phyloP scores from a whole-genome alignment of 169 alveolate species.

The Plasmodium coatneyi region DNA sequence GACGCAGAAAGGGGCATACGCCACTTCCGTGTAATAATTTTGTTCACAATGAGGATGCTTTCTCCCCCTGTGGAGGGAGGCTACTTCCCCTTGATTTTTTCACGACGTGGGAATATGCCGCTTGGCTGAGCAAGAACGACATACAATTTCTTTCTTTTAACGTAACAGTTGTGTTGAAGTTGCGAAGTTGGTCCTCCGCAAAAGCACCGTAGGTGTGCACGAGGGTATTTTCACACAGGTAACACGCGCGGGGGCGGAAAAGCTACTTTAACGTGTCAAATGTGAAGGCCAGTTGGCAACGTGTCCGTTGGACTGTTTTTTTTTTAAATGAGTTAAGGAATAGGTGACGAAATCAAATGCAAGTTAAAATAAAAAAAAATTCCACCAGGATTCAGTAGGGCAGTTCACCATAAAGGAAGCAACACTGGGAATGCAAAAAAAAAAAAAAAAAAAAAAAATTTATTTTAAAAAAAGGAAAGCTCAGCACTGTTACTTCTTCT shows the following conservation, averaged over 20 bases:
- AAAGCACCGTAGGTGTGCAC: background rate
- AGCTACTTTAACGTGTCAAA: background rate
- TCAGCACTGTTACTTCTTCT: background rate
- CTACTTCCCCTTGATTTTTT: background rate
- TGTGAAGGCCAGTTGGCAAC: background rate
- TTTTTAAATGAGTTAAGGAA: background rate
- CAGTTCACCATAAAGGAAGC: background rate
- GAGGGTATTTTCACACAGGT: background rate
- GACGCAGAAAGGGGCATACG: background rate
- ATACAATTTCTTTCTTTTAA: background rate
- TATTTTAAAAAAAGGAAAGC: background rate
- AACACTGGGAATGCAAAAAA: background rate
- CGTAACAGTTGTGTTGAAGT: background rate
- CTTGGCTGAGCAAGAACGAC: background rate
- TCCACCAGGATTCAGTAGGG: background rate
- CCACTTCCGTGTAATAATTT: background rate
- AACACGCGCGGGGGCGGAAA: background rate
- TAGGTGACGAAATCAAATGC: background rate
- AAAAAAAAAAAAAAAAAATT: background rate
- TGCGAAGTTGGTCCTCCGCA: background rate
- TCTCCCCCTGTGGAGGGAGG: background rate
- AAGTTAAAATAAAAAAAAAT: background rate
- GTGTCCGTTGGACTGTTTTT: background rate
- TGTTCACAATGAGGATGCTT: background rate
- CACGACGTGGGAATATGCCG: background rate